Percentiles rank a stretch among this genome's conserved stretches.
These are phyloP conservation scores for Aquilaria sinensis DNA, from an alignment of 345 rosid species.

Conservation along the genomic window DNA sequence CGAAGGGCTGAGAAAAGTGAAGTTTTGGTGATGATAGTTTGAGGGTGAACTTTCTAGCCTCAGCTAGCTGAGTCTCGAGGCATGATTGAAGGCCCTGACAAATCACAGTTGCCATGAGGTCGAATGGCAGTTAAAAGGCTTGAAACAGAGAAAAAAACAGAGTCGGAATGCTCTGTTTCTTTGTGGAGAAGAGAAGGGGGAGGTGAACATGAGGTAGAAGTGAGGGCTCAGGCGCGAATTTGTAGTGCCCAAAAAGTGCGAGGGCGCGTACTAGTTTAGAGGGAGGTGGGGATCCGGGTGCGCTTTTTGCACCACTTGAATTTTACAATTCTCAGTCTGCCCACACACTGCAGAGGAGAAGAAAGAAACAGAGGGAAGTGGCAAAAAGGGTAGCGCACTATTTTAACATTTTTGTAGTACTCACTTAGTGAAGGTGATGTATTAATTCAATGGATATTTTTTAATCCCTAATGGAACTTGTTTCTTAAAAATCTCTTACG, in stretches of 20 bases:
- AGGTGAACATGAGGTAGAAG: slow-evolving; percentile 24
- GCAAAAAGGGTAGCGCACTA: neutral
- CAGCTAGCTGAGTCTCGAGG: slow-evolving; percentile 48
- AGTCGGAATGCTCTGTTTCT: neutral
- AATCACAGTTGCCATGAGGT: slow-evolving; percentile 53
- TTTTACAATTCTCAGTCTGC: slow-evolving; percentile 25
- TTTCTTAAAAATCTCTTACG: too few species aligned
- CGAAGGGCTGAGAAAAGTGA: slow-evolving; percentile 29
- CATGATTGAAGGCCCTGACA: slow-evolving; percentile 56
- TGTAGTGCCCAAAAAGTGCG: slow-evolving; percentile 40
- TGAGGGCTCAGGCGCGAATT: slow-evolving; percentile 33
- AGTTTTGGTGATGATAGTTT: slow-evolving; percentile 42
- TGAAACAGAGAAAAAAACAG: slow-evolving; percentile 19
- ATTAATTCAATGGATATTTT: neutral
- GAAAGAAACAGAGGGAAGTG: slow-evolving; percentile 14
- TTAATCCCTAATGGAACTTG: too few species aligned
- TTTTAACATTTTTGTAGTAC: neutral
- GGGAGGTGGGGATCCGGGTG: slow-evolving; percentile 8
- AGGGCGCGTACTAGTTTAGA: neutral
- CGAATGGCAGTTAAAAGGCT: slow-evolving; percentile 2
- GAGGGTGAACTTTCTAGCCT: slow-evolving; percentile 53
- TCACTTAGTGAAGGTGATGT: slow-evolving; percentile 4
- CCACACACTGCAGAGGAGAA: slow-evolving; percentile 25
- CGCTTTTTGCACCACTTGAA: slow-evolving; percentile 35
- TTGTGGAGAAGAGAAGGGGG: slow-evolving; percentile 7